Conservation (phyloP, 2,329 filamentous ascomycete species). For the Colletotrichum musicola region DNA sequence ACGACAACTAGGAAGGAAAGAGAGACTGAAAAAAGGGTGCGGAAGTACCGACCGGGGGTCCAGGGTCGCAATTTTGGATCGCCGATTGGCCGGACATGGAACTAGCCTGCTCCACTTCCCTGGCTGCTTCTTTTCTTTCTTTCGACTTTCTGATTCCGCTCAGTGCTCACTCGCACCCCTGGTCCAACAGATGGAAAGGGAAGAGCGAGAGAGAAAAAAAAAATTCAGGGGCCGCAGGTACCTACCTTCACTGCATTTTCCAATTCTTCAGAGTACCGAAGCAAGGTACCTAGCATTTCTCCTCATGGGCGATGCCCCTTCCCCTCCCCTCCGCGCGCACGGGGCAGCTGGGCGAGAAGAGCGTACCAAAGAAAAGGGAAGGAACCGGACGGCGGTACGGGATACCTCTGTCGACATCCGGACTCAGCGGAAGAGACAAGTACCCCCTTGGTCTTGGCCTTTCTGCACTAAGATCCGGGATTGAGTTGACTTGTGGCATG, state of each 20-base stretch:
- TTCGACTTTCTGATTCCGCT: background rate
- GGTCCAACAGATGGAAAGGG: too few relatives aligned
- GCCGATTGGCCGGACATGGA: slow-evolving; percentile 35
- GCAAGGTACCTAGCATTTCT: too few relatives aligned
- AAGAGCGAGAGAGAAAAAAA: background rate
- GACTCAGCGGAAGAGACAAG: too few relatives aligned
- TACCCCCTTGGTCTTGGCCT: slow-evolving; percentile 20
- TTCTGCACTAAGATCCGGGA: slow-evolving; percentile 2
- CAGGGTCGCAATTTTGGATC: slow-evolving; percentile 13
- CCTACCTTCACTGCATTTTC: too few relatives aligned
- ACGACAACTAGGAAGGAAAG: background rate
- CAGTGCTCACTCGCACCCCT: too few relatives aligned
- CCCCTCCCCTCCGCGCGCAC: background rate
- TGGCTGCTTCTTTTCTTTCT: slow-evolving; percentile 5
- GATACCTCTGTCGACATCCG: background rate
- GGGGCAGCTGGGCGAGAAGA: background rate
- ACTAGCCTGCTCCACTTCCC: background rate
- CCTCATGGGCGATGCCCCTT: too few relatives aligned
- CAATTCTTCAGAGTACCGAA: too few relatives aligned
- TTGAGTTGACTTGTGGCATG: too few relatives aligned
- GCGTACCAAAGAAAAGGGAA: background rate
- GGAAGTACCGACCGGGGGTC: slow-evolving; percentile 31
- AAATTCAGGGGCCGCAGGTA: background rate
- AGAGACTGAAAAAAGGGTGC: background rate
- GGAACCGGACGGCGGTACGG: background rate